Percentiles rank a stretch among this genome's conserved stretches.
These are phyloP conservation scores for Pythium dissotocum DNA, from an alignment of 352 stramenopile species.

Conservation along the genomic window DNA sequence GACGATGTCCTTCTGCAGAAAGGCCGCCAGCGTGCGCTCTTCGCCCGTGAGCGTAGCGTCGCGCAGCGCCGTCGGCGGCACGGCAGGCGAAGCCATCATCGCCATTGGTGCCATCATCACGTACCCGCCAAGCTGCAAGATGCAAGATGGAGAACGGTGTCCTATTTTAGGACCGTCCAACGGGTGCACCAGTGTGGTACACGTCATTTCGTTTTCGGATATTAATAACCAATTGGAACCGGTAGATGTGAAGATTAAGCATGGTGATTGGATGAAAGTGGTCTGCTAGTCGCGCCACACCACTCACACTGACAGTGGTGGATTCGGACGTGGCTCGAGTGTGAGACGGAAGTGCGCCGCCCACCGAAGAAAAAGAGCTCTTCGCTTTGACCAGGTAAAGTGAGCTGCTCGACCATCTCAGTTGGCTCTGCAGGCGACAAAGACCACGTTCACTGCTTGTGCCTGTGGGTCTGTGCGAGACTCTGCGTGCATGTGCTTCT, in stretches of 20 bases:
- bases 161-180: constrained; percentile 6
- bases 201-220: neutral
- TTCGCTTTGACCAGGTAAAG: constrained; percentile 2
- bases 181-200: neutral
- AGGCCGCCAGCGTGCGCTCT: constrained; percentile 27
- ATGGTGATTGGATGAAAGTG: constrained; percentile 25
- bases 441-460: neutral
- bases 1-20: constrained; percentile 37
- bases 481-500: neutral
- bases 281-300: neutral
- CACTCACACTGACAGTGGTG: neutral
- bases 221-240: neutral
- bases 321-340: neutral
- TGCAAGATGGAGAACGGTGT: no score
- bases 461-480: neutral
- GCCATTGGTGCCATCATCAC: neutral
- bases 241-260: neutral
- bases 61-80: neutral
- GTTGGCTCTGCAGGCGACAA: neutral
- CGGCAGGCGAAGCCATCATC: constrained; percentile 12
- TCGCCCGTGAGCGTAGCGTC: constrained; percentile 12
- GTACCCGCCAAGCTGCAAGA: no score
- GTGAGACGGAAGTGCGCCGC: constrained; percentile 27
- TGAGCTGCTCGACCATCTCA: neutral
- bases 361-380: constrained; percentile 8